These are phyloP conservation scores for Kalmusia sp. DNA, from an alignment of 2,329 filamentous ascomycete genomes.

Conservation along the genomic window DNA sequence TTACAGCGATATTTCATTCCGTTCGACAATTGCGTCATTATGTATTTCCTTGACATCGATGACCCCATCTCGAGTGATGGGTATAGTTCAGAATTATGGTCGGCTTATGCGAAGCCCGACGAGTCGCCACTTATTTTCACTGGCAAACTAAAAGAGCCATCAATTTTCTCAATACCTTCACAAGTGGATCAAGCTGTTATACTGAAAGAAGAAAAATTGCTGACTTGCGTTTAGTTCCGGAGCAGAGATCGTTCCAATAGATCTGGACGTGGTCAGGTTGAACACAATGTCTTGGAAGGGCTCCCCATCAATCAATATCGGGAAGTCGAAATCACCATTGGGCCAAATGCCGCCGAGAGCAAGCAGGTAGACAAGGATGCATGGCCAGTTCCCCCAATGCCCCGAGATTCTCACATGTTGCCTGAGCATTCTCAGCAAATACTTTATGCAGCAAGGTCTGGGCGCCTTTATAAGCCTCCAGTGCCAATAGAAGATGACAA, in stretches of 20 bases:
- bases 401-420: constrained; percentile 80
- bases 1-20: constrained; percentile 6
- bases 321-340: constrained; percentile 70
- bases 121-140: too few species aligned
- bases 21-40: constrained; percentile 3
- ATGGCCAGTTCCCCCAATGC: constrained; percentile 87
- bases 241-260: constrained; percentile 65
- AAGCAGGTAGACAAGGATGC: constrained; percentile 66
- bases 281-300: constrained; percentile 74
- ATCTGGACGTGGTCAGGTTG: constrained; percentile 63
- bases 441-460: constrained; percentile 79
- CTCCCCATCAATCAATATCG: constrained; percentile 92
- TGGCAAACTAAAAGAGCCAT: too few species aligned
- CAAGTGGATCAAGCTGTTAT: too few species aligned
- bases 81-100: background rate
- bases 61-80: background rate
- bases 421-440: constrained; percentile 82
- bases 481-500: constrained; percentile 70
- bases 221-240: constrained; percentile 56
- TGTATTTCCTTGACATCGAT: background rate
- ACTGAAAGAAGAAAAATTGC: background rate
- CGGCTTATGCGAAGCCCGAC: too few species aligned
- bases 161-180: too few species aligned
- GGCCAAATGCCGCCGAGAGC: constrained; percentile 70
- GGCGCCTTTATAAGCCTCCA: constrained; percentile 76